Percentiles rank a stretch among this genome's conserved stretches.
phyloP scores from a whole-genome alignment of 1,284 basidiomycete genomes.

The Neotropicomus parvogracilis region DNA sequence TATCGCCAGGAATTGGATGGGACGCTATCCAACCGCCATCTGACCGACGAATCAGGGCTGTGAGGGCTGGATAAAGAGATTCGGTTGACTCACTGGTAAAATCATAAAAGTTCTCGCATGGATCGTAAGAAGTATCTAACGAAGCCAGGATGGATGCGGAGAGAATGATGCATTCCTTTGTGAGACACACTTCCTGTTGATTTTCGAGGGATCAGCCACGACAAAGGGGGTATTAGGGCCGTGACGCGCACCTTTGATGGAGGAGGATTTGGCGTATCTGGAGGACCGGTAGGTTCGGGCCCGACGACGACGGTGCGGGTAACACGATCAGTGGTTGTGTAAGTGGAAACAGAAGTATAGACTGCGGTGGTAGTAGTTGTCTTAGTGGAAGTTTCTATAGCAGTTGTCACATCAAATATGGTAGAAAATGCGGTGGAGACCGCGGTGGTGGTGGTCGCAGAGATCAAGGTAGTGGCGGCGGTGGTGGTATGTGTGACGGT shows the following conservation, averaged over 20 bases:
- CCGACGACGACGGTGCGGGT: slow-evolving; percentile 33
- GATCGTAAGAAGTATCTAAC: slow-evolving; percentile 81
- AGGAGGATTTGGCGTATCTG: slow-evolving; percentile 24
- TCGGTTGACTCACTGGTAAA: slow-evolving; percentile 68
- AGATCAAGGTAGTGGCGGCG: slow-evolving; percentile 30
- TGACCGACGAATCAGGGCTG: slow-evolving; percentile 28
- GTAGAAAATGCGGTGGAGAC: slow-evolving; percentile 34
- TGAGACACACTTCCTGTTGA: slow-evolving; percentile 64
- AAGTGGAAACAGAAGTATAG: slow-evolving; percentile 37
- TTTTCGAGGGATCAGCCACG: slow-evolving; percentile 5
- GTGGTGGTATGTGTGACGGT: slow-evolving; percentile 33
- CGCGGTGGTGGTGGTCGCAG: slow-evolving; percentile 36
- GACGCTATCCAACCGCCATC: slow-evolving; percentile 80
- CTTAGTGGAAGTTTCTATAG: slow-evolving; percentile 32
- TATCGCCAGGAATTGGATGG: slow-evolving; percentile 83
- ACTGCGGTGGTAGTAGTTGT: slow-evolving; percentile 37
- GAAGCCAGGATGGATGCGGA: slow-evolving; percentile 80
- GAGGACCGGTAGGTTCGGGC: slow-evolving; percentile 35
- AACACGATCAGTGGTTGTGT: slow-evolving; percentile 33
- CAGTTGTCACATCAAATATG: slow-evolving; percentile 34
- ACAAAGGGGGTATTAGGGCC: neutral
- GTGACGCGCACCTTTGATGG: slow-evolving; percentile 25
- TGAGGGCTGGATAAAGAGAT: slow-evolving; percentile 3
- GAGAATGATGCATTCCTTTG: slow-evolving; percentile 78
- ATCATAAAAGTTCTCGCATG: slow-evolving; percentile 94